Percentiles rank a stretch among this genome's conserved stretches.
These are phyloP conservation scores for Phytophthora colocasiae DNA, from an alignment of 352 stramenopile genomes.

Conservation along the genomic window DNA sequence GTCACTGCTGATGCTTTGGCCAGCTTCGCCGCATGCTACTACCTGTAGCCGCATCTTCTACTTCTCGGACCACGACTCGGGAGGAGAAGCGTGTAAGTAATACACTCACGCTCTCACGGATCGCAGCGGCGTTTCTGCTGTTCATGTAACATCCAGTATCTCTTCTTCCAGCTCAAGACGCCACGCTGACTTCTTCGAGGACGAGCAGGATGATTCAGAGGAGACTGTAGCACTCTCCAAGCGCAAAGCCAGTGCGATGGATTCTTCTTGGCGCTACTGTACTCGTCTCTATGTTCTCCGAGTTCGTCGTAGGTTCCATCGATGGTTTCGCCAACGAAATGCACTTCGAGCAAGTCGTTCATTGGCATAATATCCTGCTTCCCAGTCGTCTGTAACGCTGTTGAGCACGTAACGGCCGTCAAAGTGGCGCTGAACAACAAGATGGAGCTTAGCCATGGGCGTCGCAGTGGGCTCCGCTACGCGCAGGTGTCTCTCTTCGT, in stretches of 20 bases:
- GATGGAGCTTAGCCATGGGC: constrained; percentile 98
- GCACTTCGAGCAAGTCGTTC: constrained; percentile 85
- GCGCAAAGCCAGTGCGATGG: constrained; percentile 68
- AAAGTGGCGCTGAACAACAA: constrained; percentile 98
- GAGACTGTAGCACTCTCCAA: constrained; percentile 88
- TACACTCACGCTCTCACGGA: constrained; percentile 80
- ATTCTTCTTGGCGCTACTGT: constrained; percentile 90
- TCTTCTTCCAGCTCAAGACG: constrained; percentile 97
- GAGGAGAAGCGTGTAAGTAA: constrained; percentile 74
- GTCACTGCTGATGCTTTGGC: constrained; percentile 94
- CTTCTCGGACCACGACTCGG: constrained; percentile 76
- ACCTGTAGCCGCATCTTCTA: constrained; percentile 94
- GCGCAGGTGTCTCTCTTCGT: constrained; percentile 98
- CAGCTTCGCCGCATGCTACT: constrained; percentile 94
- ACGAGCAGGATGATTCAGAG: constrained; percentile 47
- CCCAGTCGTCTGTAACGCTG: constrained; percentile 98
- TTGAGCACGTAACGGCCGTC: constrained; percentile 97
- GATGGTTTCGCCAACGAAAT: constrained; percentile 76
- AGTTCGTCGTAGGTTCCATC: constrained; percentile 91
- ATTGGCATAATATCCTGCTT: constrained; percentile 96
- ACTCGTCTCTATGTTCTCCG: constrained; percentile 94
- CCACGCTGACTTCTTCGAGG: constrained; percentile 94
- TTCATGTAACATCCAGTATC: constrained; percentile 95
- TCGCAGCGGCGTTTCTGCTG: constrained; percentile 82
- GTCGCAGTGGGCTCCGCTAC: constrained; percentile 97